Conservation (phyloP, 176 grass and related monocot genomes). For the Avena eriantha region DNA sequence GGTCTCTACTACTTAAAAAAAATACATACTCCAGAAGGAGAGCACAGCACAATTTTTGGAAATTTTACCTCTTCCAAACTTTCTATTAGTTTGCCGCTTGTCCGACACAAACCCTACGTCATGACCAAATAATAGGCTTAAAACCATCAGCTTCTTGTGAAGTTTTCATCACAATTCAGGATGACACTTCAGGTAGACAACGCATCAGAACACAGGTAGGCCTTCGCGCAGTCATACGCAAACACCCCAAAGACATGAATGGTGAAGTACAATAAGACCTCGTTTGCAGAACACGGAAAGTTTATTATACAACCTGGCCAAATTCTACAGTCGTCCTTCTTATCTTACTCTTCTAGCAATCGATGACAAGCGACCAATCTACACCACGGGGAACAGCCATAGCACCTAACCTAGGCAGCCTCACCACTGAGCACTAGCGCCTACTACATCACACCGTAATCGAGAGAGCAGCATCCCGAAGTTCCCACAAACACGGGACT, state of each 20-base stretch:
- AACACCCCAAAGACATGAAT: neutral
- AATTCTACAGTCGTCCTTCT: neutral
- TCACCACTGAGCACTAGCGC: neutral
- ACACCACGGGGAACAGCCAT: neutral
- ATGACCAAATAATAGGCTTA: neutral
- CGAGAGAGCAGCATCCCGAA: neutral
- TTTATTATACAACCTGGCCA: neutral
- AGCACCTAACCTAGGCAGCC: neutral
- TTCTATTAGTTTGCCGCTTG: neutral
- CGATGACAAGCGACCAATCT: neutral
- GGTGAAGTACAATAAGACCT: neutral
- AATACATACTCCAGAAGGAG: neutral
- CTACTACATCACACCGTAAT: neutral
- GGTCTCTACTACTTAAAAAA: slow-evolving; percentile 7
- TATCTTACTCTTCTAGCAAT: neutral
- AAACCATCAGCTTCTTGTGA: neutral
- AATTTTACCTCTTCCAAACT: neutral
- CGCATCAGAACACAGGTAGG: neutral
- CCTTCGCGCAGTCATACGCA: neutral
- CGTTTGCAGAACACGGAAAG: neutral
- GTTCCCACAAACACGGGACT: neutral
- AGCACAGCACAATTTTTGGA: slow-evolving; percentile 7
- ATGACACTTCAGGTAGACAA: neutral
- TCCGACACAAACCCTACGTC: neutral
- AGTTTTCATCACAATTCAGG: neutral